A percentile compares a stretch with the other conserved stretches of the same genome.
phyloP scores from a whole-genome alignment of 257 asterid genomes.

The Ophiorrhiza pumila region DNA sequence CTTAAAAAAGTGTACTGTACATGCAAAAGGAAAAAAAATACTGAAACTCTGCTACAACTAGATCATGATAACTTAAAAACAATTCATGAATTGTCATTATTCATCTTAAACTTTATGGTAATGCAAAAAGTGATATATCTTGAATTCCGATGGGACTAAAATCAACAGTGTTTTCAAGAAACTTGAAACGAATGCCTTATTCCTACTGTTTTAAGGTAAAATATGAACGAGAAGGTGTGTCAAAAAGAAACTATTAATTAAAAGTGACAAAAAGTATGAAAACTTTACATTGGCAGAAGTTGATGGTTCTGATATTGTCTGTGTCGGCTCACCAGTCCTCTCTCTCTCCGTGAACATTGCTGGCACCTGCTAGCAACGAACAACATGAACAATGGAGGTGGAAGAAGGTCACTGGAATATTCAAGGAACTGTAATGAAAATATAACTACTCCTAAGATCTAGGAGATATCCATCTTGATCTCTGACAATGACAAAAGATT shows the following conservation, averaged over 20 bases:
- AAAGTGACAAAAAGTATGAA: background rate
- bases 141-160: background rate
- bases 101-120: too few relatives aligned
- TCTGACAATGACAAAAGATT: too few relatives aligned
- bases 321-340: background rate
- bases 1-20: too few relatives aligned
- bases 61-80: background rate
- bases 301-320: background rate
- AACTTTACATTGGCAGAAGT: constrained; percentile 4
- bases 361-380: constrained; percentile 10
- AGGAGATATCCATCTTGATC: too few relatives aligned
- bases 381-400: background rate
- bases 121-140: too few relatives aligned
- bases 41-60: background rate
- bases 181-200: background rate
- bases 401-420: background rate
- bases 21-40: background rate
- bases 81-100: background rate
- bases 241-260: background rate
- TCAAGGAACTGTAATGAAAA: too few relatives aligned
- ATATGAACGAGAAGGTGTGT: background rate
- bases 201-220: background rate
- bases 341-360: background rate
- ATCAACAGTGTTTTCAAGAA: too few relatives aligned
- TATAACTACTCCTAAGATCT: too few relatives aligned